Percentiles rank a stretch among this genome's conserved stretches.
These are phyloP conservation scores for Penicillium samsonianum DNA, from an alignment of 495 filamentous ascomycete genomes.

Conservation along the genomic window DNA sequence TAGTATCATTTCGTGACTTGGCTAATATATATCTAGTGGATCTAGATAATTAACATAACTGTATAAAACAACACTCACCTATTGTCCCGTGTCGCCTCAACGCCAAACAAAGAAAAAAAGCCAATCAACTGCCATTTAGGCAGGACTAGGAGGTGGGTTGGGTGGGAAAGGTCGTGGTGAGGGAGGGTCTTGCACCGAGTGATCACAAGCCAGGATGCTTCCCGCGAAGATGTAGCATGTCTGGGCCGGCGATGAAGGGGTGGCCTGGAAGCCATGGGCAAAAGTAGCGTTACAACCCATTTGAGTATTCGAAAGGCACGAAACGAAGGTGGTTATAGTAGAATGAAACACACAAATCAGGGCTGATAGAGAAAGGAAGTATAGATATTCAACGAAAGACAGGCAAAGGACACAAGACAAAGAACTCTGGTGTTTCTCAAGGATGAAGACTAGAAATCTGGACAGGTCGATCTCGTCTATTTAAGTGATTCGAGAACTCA, in stretches of 20 bases:
- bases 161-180: constrained; percentile 45
- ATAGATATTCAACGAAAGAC: constrained; percentile 3
- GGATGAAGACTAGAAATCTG: neutral
- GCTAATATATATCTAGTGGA: neutral
- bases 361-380: neutral
- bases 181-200: constrained; percentile 39
- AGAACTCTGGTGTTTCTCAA: neutral
- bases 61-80: constrained; percentile 14
- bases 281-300: constrained; percentile 11
- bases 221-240: constrained; percentile 7
- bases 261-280: neutral
- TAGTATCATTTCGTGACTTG: neutral
- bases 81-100: constrained; percentile 19
- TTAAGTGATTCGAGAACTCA: constrained; percentile 19
- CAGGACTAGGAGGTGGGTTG: constrained; percentile 49
- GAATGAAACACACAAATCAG: neutral
- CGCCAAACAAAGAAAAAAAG: constrained; percentile 18
- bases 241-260: neutral
- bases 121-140: constrained; percentile 19
- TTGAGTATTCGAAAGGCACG: neutral
- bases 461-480: constrained; percentile 16
- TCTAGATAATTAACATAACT: neutral
- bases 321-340: neutral
- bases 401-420: neutral
- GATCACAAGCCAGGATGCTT: constrained; percentile 19